Base-by-base conservation (phyloP, 2,329 filamentous ascomycete species). In the Eutypa lata region DNA sequence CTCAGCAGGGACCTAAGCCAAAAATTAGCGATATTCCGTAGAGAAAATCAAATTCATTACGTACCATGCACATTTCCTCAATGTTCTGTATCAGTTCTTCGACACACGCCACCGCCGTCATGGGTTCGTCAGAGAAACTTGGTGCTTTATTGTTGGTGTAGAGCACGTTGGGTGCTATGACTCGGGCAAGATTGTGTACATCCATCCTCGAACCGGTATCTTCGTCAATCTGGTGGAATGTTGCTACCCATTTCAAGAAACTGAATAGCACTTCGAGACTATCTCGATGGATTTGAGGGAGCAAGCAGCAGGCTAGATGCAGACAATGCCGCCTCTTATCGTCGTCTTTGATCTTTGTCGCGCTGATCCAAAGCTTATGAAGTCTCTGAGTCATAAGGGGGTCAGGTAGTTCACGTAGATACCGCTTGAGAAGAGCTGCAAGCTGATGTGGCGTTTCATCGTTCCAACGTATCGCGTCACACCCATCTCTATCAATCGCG, bases 141-240 rank as follows among this genome's bases (percentile, higher is more conserved):
- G 81, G 78, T 47, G 79, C 80, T 68, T 87, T 88, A 42, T 81
- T 74, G 60, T 77, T 78, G 59, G 87, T 89, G 62, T 89, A 92
- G 13, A 97, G 80, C 56, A 99, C 91, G 65, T 99, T 99, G 0
- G 94, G 94, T 5, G 93, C 92, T 71, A 99, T 97, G 57, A 99
- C 94, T 3, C 95, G 97, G 3, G 94, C 91, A 57, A 99, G 81
- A 66, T 99, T 99, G 76, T 96, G 91, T 50, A 96, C 89, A 69
- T 99, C 94, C 94, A 99, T 99, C 79, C 97, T 97, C 62, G 93
- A 97, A 24, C 94, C 94, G 21, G 89, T 89, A 68, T 99, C 94
- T 65, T 99, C 94, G 63, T 99, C 94, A 14, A 99, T 87, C 66
- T 97, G 92, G 57, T 95, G 93, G 76, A 99, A 99, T 2, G 92